These are phyloP conservation scores for Paramyrothecium roridum DNA, from an alignment of 2,329 filamentous ascomycete genomes.

Conservation along the genomic window DNA sequence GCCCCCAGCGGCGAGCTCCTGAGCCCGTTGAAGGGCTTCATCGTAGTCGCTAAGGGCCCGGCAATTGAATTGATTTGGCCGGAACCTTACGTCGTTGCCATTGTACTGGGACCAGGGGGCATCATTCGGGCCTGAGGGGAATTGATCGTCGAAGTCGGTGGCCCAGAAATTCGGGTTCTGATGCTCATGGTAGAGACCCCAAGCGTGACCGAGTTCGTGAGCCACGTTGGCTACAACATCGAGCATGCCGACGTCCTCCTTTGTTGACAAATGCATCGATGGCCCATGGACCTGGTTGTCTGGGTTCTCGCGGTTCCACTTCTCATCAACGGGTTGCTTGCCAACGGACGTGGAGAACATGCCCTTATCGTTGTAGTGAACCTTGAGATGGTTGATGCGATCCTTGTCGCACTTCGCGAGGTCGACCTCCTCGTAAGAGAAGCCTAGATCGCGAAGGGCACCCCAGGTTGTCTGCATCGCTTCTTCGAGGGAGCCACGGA, in stretches of 20 bases:
- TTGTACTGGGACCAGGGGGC: neutral
- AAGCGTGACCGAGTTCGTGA: conserved; percentile 23
- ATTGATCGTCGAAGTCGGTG: neutral
- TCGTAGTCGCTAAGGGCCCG: neutral
- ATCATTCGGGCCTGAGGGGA: neutral
- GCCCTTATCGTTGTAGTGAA: conserved; percentile 7
- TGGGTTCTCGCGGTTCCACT: neutral
- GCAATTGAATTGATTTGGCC: neutral
- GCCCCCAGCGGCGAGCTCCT: neutral
- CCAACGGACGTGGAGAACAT: conserved; percentile 6
- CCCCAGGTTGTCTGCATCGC: neutral
- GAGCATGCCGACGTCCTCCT: conserved; percentile 6
- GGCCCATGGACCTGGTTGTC: conserved; percentile 6
- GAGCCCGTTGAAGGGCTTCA: neutral
- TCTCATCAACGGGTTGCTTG: conserved; percentile 2
- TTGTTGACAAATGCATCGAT: conserved; percentile 7
- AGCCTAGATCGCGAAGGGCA: conserved; percentile 1
- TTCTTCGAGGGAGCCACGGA: too few species aligned
- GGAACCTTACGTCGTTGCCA: neutral
- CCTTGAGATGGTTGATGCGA: conserved; percentile 2
- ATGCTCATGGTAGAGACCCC: conserved; percentile 23
- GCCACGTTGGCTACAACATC: conserved; percentile 11
- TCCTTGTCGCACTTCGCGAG: conserved; percentile 4
- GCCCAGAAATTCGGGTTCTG: conserved; percentile 20
- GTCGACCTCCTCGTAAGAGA: conserved; percentile 9